phyloP scores from a whole-genome alignment of 1,139 yeast genomes.

The Insectozyma bohioensis region DNA sequence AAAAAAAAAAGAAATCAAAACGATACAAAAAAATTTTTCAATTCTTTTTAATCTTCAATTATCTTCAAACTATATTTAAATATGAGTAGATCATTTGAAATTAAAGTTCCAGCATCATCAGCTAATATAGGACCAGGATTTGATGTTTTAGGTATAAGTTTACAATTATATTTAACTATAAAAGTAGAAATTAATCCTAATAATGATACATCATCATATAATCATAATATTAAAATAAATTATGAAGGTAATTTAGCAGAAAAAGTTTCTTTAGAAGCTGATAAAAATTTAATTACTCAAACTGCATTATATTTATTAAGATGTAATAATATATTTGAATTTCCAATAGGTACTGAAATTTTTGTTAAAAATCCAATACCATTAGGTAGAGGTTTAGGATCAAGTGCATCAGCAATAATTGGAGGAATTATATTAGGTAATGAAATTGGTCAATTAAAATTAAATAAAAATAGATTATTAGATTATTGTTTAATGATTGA shows the following conservation, averaged over 20 bases:
- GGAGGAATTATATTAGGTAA: slow-evolving; percentile 95
- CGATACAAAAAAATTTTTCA: slow-evolving; percentile 1
- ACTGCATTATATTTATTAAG: slow-evolving; percentile 90
- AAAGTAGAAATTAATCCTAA: slow-evolving; percentile 62
- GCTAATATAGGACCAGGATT: slow-evolving; percentile 99
- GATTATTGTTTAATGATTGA: slow-evolving; percentile 97
- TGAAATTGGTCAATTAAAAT: slow-evolving; percentile 71
- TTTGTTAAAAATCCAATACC: slow-evolving; percentile 90
- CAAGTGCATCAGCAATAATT: slow-evolving; percentile 98
- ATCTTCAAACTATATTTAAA: slow-evolving; percentile 24
- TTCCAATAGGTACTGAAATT: slow-evolving; percentile 83
- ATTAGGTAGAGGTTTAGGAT: slow-evolving; percentile 93
- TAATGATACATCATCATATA: slow-evolving; percentile 52
- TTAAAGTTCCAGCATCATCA: slow-evolving; percentile 92
- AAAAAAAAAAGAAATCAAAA: slow-evolving; percentile 1
- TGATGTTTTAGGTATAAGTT: slow-evolving; percentile 91
- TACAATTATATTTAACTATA: slow-evolving; percentile 70
- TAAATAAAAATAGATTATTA: slow-evolving; percentile 77
- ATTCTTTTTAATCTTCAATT: slow-evolving; percentile 14
- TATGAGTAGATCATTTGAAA: slow-evolving; percentile 30
- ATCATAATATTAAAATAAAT: slow-evolving; percentile 65
- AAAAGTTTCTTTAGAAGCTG: slow-evolving; percentile 74
- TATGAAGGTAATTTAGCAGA: slow-evolving; percentile 79
- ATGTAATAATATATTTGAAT: slow-evolving; percentile 69
- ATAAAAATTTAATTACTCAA: slow-evolving; percentile 81